Evolutionary conservation across 495 filamentous ascomycete genomes (phyloP), one percentile per base, ranked within the genome.

Genomic region (Penicillium subrubescens): DNA sequence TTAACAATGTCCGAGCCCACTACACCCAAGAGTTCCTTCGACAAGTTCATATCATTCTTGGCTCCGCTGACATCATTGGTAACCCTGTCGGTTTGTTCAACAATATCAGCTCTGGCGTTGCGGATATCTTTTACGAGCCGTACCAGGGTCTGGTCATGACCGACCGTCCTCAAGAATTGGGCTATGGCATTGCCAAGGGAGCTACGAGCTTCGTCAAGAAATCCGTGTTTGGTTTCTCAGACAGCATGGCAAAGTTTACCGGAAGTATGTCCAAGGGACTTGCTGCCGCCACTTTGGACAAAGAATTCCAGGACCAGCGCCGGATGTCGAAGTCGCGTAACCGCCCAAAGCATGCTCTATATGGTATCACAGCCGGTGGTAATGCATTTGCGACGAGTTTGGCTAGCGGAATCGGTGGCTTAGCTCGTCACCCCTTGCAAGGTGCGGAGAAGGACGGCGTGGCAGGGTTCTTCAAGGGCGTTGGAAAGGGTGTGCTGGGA

Each of bases 1-100:
- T 91, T 27, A 88, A 88, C 71, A 96, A 94, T 71, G 85, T 99
- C 52, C 89, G 90, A 53, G 94, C 87, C 63, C 96, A 99, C 75
- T 99, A 98, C 75, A 95, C 93, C 15, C 94, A 98, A 76, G 94
- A 98, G 72, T 90, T 90, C 63, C 80, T 99, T n/a, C 90, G 92
- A 68, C 95, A 99, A 76, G 87, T 98, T 29, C 95, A 99, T 79
- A 91, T 97, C 72, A 93, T 99, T 65, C 83, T 99, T 62, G 95
- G 95, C 29, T 97, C 94, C 14, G 95, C 95, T 8, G 95, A 99
- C 77, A 97, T 99, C 84, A 83, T 99, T n/a, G 95, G 95, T 37
- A 99, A 99, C 71, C 95, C 95, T 0, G 95, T 99, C 43, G 95
- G 95, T 43, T 83, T 99, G 43, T 99, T 99, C 86, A 98, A 96